Base-by-base conservation (phyloP, 305 asterid genomes). In the Solanum hybrid region DNA sequence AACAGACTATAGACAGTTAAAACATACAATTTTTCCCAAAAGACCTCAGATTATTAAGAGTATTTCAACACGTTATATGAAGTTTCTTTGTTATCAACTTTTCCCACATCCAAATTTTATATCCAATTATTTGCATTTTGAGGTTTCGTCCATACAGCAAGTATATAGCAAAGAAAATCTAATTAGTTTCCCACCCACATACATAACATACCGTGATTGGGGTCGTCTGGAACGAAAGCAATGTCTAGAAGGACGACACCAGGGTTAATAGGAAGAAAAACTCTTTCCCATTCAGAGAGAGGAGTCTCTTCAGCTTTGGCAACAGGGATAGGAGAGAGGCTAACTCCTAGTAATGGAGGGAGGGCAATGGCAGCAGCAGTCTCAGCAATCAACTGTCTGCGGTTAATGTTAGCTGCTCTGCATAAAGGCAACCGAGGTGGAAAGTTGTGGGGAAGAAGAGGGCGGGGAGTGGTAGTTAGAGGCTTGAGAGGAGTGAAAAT, bases 181-280 rank as follows among this genome's bases (percentile, higher is more conserved):
- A 64, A 22, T 64, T 8, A 64, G 27, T 64, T 64, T 64, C 2
- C 72, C 27, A 17, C 2, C 71, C 27, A 19, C 27, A 60, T 60
- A 86, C 64, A 19, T 66, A 97, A 86, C 64, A 19, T 66, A 97
- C 99, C 99, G 89, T 97, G 99, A 88, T 89, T 91, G 86, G 97
- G 98, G 86, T 97, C 98, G 19, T 95, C 97, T 1, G 98, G 98
- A 37, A 97, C 99, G 38, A 96, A 96, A 27, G 97, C 94, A 85
- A 96, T 95, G 92, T 96, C 99, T 88, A 96, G 95, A 88, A 97
- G 99, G 87, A 97, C 99, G 22, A 97, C 98, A 38, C 98, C 98
- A 17, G 99, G 98, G 88, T 97, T 96, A 89, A 96, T 95, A 31
- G 99, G 98, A 36, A 97, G 92, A 93, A 90, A 94, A 90, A 96